phyloP scores from a whole-genome alignment of 257 asterid genomes.

The Ophiorrhiza pumila region DNA sequence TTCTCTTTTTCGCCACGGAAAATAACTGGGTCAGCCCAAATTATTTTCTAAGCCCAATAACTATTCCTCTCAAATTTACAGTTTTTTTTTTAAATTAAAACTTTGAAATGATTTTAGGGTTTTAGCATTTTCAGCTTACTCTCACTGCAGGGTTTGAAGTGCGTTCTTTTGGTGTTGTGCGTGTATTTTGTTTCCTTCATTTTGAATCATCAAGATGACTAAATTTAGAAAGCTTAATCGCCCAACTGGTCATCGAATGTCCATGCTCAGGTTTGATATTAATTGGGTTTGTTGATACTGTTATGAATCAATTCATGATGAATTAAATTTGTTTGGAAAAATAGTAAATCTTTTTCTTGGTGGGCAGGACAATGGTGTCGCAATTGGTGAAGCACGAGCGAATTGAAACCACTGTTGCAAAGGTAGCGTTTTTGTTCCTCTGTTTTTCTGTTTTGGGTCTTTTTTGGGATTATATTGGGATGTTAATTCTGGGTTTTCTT shows the following conservation, averaged over 20 bases:
- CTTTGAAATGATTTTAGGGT: slow-evolving; percentile 9
- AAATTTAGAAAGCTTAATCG: slow-evolving; percentile 90
- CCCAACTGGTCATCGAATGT: slow-evolving; percentile 76
- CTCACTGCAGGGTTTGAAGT: background rate
- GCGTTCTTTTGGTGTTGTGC: background rate
- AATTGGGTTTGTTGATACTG: background rate
- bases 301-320: background rate
- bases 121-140: background rate
- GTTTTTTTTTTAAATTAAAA: too few relatives aligned
- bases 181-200: background rate
- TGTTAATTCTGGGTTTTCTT: background rate
- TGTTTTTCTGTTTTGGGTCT: too few relatives aligned
- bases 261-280: slow-evolving; percentile 71
- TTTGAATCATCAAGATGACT: slow-evolving; percentile 42
- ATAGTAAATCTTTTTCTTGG: background rate
- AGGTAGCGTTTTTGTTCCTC: slow-evolving; percentile 36
- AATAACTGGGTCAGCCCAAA: too few relatives aligned
- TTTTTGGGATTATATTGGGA: background rate
- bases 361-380: slow-evolving; percentile 84
- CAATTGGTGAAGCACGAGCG: slow-evolving; percentile 93
- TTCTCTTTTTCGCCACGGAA: too few relatives aligned
- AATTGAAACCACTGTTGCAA: slow-evolving; percentile 86
- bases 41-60: too few relatives aligned
- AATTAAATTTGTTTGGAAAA: background rate
- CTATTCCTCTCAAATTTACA: too few relatives aligned